Evolutionary conservation across 1,284 basidiomycete species (phyloP), one percentile per base, ranked within the genome.

Genomic region (Ceraceosorus guamensis): DNA sequence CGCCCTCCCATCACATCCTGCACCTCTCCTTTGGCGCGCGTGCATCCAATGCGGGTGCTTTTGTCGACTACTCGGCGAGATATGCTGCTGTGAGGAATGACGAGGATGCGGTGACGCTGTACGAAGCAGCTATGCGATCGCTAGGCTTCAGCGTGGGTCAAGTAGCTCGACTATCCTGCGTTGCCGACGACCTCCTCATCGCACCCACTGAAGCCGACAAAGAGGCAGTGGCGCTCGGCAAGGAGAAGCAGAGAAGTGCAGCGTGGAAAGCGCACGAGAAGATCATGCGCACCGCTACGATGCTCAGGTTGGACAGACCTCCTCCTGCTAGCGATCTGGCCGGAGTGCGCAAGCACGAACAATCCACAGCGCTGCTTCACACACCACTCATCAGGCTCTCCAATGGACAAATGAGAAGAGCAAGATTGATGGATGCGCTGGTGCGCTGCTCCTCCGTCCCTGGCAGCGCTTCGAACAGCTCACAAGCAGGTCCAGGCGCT

Each of bases 401-500:
- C 61, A 93, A 93, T 66, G 93, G 93, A 0, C 93, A 98, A 79
- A 95, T 87, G 18, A 78, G 93, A 39, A 79, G 90, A 30, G 91
- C 91, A 4, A 80, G 91, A 50, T 88, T 98, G 47, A 80, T 88
- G 2, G 84, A 84, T 62, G 88, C 89, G 0, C 76, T 97, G 7
- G 76, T 96, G 44, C 79, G 57, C 65, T 95, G 48, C 3, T 63
- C 65, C 11, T 39, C 86, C 86, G 85, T n/a, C n/a, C n/a, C n/a
- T n/a, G n/a, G n/a, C n/a, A n/a, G n/a, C n/a, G n/a, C n/a, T n/a
- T n/a, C n/a, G n/a, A n/a, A n/a, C n/a, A n/a, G 8, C 37, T 41
- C 37, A n/a, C 37, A 8, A 8, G 37, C 37, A 41, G 37, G 8
- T 8, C 8, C 8, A 8, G n/a, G 37, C 37, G n/a, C 37, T n/a